Percentiles rank a stretch among this genome's conserved stretches.
Conservation (phyloP, 305 asterid genomes). For the Solanum chacoense region DNA sequence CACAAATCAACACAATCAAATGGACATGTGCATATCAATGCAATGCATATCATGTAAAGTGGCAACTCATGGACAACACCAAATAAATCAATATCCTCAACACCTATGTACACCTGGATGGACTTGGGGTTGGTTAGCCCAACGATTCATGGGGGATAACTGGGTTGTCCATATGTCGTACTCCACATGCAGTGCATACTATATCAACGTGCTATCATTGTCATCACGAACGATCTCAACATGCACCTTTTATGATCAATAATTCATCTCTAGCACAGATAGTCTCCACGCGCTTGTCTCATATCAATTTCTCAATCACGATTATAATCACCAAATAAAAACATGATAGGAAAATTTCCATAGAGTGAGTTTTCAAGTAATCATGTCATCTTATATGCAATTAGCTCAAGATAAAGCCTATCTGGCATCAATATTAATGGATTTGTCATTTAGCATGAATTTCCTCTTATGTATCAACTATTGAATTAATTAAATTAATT, state of each 20-base stretch:
- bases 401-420: background rate
- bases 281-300: background rate
- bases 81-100: background rate
- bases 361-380: background rate
- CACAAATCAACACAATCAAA: background rate
- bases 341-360: background rate
- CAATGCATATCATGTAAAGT: background rate
- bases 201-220: background rate
- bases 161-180: background rate
- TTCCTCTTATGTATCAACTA: background rate
- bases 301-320: background rate
- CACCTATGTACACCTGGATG: background rate
- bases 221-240: background rate
- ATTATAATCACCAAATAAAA: background rate
- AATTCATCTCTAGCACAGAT: background rate
- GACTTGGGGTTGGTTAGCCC: background rate
- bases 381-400: background rate
- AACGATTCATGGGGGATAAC: background rate
- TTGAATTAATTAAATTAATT: background rate
- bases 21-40: background rate
- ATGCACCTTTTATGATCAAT: background rate
- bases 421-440: background rate
- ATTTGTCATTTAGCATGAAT: background rate
- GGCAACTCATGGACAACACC: background rate
- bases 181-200: background rate